Conservation (phyloP, 2,329 filamentous ascomycete genomes). For the Claviceps paspali region DNA sequence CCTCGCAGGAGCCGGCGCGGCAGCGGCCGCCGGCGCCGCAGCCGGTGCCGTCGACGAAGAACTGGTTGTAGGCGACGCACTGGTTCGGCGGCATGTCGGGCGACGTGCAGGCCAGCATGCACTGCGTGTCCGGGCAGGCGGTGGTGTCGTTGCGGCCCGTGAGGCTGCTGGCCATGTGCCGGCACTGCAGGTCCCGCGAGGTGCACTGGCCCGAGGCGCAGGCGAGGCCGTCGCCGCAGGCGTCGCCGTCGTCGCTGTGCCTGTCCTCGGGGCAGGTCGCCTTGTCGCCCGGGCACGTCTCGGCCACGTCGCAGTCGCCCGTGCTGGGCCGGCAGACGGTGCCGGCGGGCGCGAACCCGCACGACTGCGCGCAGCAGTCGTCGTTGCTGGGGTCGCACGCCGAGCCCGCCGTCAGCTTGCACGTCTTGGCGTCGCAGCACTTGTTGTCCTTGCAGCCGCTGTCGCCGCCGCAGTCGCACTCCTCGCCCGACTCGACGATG, state of each 20-base stretch:
- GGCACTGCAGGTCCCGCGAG: constrained; percentile 78
- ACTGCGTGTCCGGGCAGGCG: constrained; percentile 53
- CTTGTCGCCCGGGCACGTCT: constrained; percentile 61
- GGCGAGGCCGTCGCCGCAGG: constrained; percentile 54
- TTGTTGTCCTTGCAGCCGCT: constrained; percentile 54
- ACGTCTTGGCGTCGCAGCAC: constrained; percentile 78
- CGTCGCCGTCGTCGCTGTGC: constrained; percentile 52
- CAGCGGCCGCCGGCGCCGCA: constrained; percentile 73
- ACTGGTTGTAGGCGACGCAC: constrained; percentile 70
- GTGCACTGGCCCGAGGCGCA: constrained; percentile 95
- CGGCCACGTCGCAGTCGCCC: constrained; percentile 70
- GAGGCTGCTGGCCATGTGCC: constrained; percentile 62
- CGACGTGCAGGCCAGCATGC: constrained; percentile 61
- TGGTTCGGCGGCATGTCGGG: constrained; percentile 48
- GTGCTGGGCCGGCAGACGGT: constrained; percentile 70
- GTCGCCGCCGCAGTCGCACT: constrained; percentile 85
- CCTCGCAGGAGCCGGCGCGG: constrained; percentile 61
- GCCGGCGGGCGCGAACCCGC: constrained; percentile 49
- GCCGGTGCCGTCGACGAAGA: constrained; percentile 82
- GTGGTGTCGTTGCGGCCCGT: constrained; percentile 62
- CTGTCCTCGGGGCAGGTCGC: constrained; percentile 61
- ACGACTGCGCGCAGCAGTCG: constrained; percentile 57
- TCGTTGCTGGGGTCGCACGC: constrained; percentile 73
- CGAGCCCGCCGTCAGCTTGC: constrained; percentile 61
- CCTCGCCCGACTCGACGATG: constrained; percentile 85